A percentile compares a stretch with the other conserved stretches of the same genome.
Conservation (phyloP, 305 asterid genomes). For the Solanum hybrid region DNA sequence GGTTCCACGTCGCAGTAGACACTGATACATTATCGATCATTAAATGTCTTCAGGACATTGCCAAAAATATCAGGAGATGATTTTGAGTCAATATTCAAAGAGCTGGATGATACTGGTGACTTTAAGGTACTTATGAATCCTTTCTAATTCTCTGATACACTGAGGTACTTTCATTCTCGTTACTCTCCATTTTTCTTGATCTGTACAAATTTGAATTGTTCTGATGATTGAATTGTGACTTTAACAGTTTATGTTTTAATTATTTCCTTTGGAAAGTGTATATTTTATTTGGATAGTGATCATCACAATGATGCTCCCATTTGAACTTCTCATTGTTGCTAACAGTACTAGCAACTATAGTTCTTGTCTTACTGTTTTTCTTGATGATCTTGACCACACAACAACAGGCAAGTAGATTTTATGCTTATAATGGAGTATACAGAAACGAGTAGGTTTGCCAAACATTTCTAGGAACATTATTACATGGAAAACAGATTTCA, state of each 20-base stretch:
- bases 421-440: neutral
- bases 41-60: slow-evolving; percentile 48
- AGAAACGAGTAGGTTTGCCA: neutral
- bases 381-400: neutral
- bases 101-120: slow-evolving; percentile 87
- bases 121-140: slow-evolving; percentile 47
- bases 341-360: neutral
- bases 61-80: slow-evolving; percentile 89
- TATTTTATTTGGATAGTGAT: neutral
- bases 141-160: neutral
- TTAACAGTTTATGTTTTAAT: neutral
- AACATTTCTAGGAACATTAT: neutral
- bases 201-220: neutral
- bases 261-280: neutral
- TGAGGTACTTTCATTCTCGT: neutral
- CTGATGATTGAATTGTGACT: neutral
- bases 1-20: neutral
- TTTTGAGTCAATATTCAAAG: slow-evolving; percentile 75
- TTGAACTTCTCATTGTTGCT: neutral
- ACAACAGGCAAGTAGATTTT: neutral
- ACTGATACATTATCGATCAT: neutral
- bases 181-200: neutral
- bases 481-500: neutral
- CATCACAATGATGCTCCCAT: neutral
- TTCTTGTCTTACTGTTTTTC: neutral